Base-by-base conservation (phyloP, 108 stramenopile species). In the Cyclotella baltica region DNA sequence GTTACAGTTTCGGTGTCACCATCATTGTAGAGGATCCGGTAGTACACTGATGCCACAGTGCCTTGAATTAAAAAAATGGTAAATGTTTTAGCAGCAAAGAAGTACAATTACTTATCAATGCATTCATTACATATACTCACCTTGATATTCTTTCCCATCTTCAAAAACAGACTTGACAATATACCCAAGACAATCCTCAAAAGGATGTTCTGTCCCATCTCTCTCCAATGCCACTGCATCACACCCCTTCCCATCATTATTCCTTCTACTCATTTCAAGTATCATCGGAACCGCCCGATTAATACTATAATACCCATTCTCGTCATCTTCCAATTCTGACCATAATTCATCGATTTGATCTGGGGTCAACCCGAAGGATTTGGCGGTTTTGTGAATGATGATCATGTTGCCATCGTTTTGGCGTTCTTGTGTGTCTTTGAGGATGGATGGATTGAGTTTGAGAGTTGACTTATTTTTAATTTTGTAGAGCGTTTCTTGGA, bases 101-200 rank as follows among this genome's bases (percentile, higher is more conserved):
- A 1, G 25, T 3, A 25, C 5, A 10, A 55, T 27, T 55, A 55
- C 2, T 11, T n/a, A 55, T 10, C 40, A n/a, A 6, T 48, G 2
- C 47, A 4, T 55, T 22, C 23, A 4, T 10, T 25, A 55, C 20
- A 2, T 4, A 35, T 4, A 10, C 35, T 34, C 19, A 62, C 77
- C 77, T 62, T 70, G 34, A 36, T 70, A 52, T 25, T 70, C 77
- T 35, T 33, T 3, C 18, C 77, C 78, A 65, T 78, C 53, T 36
- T 78, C 78, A 36, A 78, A 72, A 38, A 72, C 70, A 9, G 63
- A 66, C 31, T 58, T 63, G 33, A 78, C 70, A n/a, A 63, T 62
- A 20, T 40, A 72, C 10, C 78, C 78, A 19, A 78, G 31, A 34
- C 43, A 34, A 6, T 33, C 40, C 37, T 16, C 11, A 33, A 51